Evolutionary conservation across 805 yeast genomes (phyloP).

Genomic region (Peterozyma toletana): DNA sequence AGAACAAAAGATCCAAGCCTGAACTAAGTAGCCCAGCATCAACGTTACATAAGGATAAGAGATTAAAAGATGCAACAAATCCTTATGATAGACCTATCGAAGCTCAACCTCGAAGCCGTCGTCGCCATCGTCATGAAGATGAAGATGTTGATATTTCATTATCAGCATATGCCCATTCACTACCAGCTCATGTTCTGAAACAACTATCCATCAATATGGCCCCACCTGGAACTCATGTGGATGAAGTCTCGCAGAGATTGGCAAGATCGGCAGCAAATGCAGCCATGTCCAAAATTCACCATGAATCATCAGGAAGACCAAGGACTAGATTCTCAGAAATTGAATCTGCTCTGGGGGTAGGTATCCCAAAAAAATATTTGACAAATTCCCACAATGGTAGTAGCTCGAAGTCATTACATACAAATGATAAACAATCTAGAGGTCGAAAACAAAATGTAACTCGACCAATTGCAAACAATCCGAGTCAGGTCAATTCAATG

Average conservation of each 20-base stretch:
- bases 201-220: slow-evolving; percentile 12
- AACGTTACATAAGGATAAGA: not conserved
- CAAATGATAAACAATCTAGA: too few relatives aligned
- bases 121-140: slow-evolving; percentile 1
- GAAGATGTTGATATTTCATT: not conserved
- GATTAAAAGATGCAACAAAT: not conserved
- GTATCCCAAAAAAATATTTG: slow-evolving; percentile 7
- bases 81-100: not conserved
- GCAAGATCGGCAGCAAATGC: slow-evolving; percentile 4
- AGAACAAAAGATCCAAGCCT: not conserved
- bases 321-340: slow-evolving; percentile 5
- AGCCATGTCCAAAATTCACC: not conserved
- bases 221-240: slow-evolving; percentile 12
- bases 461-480: too few relatives aligned
- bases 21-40: not conserved
- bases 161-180: not conserved
- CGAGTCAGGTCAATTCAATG: too few relatives aligned
- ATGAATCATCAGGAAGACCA: not conserved
- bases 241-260: slow-evolving; percentile 7
- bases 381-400: not conserved
- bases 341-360: slow-evolving; percentile 1
- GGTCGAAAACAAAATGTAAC: too few relatives aligned
- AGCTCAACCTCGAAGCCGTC: not conserved
- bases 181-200: slow-evolving; percentile 7
- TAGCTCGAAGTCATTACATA: too few relatives aligned